Percentiles rank a stretch among this genome's conserved stretches.
phyloP scores from a whole-genome alignment of 441 rosid genomes.

The Breynia disticha region DNA sequence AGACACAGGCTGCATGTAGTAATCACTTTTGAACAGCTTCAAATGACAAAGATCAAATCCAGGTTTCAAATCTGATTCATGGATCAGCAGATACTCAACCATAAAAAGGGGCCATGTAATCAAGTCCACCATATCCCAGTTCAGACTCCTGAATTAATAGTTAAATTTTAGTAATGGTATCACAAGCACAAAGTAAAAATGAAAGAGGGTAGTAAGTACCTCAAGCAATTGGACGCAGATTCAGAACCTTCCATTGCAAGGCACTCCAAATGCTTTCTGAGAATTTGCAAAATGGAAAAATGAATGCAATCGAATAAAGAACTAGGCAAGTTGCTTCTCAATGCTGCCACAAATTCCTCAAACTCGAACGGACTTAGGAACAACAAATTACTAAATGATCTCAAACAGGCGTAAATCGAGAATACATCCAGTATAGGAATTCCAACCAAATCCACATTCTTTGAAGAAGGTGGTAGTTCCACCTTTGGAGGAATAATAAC shows the following conservation, averaged over 20 bases:
- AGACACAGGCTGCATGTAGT: slow-evolving; percentile 48
- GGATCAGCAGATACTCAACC: slow-evolving; percentile 73
- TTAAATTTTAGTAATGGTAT: slow-evolving; percentile 13
- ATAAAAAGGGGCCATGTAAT: slow-evolving; percentile 90
- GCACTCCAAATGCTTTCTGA: slow-evolving; percentile 58
- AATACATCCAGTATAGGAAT: slow-evolving; percentile 52
- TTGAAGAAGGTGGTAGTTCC: slow-evolving; percentile 70
- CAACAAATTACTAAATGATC: slow-evolving; percentile 64
- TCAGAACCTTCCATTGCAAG: slow-evolving; percentile 66
- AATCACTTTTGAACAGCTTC: slow-evolving; percentile 51
- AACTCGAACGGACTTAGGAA: slow-evolving; percentile 76
- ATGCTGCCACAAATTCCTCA: slow-evolving; percentile 80
- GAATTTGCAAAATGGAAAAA: slow-evolving; percentile 57
- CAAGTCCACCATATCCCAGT: slow-evolving; percentile 85
- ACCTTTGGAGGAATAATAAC: slow-evolving; percentile 35
- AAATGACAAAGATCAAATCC: slow-evolving; percentile 38
- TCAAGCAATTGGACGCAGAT: slow-evolving; percentile 71
- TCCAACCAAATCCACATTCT: slow-evolving; percentile 63
- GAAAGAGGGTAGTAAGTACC: slow-evolving; percentile 34
- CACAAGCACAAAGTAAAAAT: neutral
- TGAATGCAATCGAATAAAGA: slow-evolving; percentile 72
- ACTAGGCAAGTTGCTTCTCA: slow-evolving; percentile 47
- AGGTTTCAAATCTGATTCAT: slow-evolving; percentile 50
- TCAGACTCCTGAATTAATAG: slow-evolving; percentile 59
- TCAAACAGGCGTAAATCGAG: slow-evolving; percentile 70